Conservation (phyloP, 495 filamentous ascomycete genomes). For the Aspergillus baeticus region DNA sequence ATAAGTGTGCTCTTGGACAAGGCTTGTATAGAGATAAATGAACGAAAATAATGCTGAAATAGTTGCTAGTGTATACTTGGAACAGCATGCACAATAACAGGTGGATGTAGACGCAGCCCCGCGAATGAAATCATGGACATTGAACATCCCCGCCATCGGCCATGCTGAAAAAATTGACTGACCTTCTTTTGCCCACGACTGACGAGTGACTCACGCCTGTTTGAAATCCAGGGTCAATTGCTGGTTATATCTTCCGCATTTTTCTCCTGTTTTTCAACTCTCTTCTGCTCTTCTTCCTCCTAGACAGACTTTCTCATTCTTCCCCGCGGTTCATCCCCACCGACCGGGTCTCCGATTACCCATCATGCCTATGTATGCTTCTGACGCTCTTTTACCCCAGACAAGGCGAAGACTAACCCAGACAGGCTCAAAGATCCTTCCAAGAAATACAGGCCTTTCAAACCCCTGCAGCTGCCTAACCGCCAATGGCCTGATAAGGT, state of each 20-base stretch:
- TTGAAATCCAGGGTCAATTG: conserved; percentile 13
- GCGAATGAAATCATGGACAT: background rate
- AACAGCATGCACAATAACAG: no score
- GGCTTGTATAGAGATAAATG: background rate
- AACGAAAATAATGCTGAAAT: no score
- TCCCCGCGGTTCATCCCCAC: conserved; percentile 10
- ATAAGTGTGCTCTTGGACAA: background rate
- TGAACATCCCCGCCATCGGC: conserved; percentile 10
- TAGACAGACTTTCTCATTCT: background rate
- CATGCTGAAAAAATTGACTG: background rate
- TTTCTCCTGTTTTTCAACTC: background rate
- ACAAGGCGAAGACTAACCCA: background rate
- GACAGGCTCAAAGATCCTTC: conserved; percentile 91
- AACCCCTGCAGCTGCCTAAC: conserved; percentile 76
- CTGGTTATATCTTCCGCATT: background rate
- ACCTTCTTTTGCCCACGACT: background rate
- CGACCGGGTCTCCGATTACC: background rate
- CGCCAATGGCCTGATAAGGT: conserved; percentile 86
- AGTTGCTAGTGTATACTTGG: no score
- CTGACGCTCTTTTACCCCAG: background rate
- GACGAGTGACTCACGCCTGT: conserved; percentile 15
- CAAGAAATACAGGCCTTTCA: conserved; percentile 80
- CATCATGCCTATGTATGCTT: conserved; percentile 13
- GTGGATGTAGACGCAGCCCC: background rate
- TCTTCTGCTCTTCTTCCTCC: background rate